These are phyloP conservation scores for Sphaerulina populicola DNA, from an alignment of 2,329 filamentous ascomycete genomes.

Conservation along the genomic window DNA sequence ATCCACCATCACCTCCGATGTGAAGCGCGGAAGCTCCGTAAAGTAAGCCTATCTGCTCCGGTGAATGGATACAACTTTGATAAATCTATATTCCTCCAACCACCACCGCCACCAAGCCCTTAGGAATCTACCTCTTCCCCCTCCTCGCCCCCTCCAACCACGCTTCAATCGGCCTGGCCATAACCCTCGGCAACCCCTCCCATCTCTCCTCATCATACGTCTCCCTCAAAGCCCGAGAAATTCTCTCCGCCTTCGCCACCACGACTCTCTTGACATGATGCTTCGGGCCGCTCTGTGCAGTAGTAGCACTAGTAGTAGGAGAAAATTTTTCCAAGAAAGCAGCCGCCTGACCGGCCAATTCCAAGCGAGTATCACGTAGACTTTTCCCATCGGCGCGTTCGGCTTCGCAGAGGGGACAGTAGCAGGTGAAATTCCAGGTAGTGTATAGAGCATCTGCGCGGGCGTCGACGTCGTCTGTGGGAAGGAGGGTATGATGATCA, in stretches of 20 bases:
- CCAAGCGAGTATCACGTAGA: constrained; percentile 11
- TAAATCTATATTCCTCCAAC: too few relatives aligned
- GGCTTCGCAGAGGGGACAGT: constrained; percentile 16
- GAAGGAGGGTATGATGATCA: too few relatives aligned
- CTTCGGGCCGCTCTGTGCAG: constrained; percentile 1
- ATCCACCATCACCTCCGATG: too few relatives aligned
- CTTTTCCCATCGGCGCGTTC: constrained; percentile 15
- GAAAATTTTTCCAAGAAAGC: constrained; percentile 14
- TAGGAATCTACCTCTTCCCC: neutral
- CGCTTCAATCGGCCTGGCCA: constrained; percentile 5
- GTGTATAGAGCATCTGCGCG: constrained; percentile 10
- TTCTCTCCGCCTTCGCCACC: constrained; percentile 12
- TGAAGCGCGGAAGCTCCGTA: too few relatives aligned
- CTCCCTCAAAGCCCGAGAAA: constrained; percentile 11
- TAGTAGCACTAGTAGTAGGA: too few relatives aligned
- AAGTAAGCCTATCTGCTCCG: too few relatives aligned
- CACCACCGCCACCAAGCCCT: too few relatives aligned
- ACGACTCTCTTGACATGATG: constrained; percentile 8
- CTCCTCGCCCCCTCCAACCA: constrained; percentile 13
- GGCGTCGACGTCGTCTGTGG: constrained; percentile 6
- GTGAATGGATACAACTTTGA: too few relatives aligned
- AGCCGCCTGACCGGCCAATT: constrained; percentile 12
- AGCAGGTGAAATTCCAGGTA: constrained; percentile 20
- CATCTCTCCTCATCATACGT: constrained; percentile 19
- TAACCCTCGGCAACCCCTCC: constrained; percentile 14